Evolutionary conservation across 192 early-diverging fungal species (phyloP).

Genomic region (Entomortierella lignicola): DNA sequence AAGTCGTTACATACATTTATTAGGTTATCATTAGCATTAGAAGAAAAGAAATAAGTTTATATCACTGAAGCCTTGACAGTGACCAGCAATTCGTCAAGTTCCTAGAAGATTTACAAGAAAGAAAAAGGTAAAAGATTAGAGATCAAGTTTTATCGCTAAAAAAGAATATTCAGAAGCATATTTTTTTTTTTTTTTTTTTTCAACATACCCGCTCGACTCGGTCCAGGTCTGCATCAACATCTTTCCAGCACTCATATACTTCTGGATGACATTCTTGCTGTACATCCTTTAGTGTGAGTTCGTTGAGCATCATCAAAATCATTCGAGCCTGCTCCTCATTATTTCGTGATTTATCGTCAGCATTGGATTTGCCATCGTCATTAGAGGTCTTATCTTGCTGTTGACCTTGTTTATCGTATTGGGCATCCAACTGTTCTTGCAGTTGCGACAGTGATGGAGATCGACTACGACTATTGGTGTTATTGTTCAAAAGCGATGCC

Average conservation of each 20-base stretch:
- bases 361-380: conserved; percentile 1
- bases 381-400: conserved; percentile 8
- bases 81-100: conserved; percentile 54
- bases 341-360: conserved; percentile 3
- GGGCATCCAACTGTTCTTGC: conserved; percentile 10
- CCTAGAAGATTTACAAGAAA: conserved; percentile 17
- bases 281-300: conserved; percentile 49
- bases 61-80: conserved; percentile 41
- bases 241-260: conserved; percentile 53
- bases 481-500: conserved; percentile 25
- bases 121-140: conserved; percentile 6
- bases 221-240: conserved; percentile 49
- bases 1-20: neutral
- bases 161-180: too few relatives aligned
- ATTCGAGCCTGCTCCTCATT: conserved; percentile 33
- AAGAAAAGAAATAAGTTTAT: neutral
- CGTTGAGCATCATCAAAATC: conserved; percentile 51
- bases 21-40: neutral
- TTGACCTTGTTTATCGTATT: neutral
- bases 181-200: too few relatives aligned
- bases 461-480: neutral
- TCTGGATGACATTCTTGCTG: conserved; percentile 51
- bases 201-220: conserved; percentile 44
- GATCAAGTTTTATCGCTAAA: too few relatives aligned
- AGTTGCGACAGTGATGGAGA: conserved; percentile 19